These are phyloP conservation scores for Aspergillus homomorphus DNA, from an alignment of 495 filamentous ascomycete genomes.

Conservation along the genomic window DNA sequence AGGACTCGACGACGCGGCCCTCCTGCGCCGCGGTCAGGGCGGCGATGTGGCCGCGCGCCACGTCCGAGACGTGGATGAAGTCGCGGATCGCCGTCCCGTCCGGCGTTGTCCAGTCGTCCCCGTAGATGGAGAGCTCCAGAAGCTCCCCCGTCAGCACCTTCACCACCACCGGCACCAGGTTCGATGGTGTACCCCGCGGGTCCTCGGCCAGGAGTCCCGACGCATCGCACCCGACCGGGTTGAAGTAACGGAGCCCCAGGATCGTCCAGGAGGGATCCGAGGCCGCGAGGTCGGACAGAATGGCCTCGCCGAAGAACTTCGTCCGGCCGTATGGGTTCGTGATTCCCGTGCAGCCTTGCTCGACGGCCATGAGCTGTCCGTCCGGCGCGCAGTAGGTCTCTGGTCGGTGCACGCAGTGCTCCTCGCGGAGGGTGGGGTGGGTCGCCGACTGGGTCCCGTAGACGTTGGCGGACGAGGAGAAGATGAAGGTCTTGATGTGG, in stretches of 20 bases:
- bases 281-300: slow-evolving; percentile 53
- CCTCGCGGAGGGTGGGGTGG: slow-evolving; percentile 50
- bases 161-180: slow-evolving; percentile 57
- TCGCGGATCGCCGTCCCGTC: slow-evolving; percentile 57
- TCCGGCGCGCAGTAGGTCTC: slow-evolving; percentile 27
- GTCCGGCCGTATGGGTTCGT: slow-evolving; percentile 62
- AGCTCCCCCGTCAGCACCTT: slow-evolving; percentile 53
- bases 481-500: slow-evolving; percentile 60
- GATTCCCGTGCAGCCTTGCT: slow-evolving; percentile 48
- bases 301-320: slow-evolving; percentile 62
- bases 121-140: slow-evolving; percentile 52
- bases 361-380: slow-evolving; percentile 20
- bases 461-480: slow-evolving; percentile 62
- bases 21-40: slow-evolving; percentile 41
- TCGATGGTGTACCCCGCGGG: slow-evolving; percentile 54
- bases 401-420: slow-evolving; percentile 53
- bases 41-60: slow-evolving; percentile 60
- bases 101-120: slow-evolving; percentile 57
- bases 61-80: slow-evolving; percentile 58
- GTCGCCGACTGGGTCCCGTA: slow-evolving; percentile 53
- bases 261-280: slow-evolving; percentile 58
- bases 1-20: slow-evolving; percentile 31
- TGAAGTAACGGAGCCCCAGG: slow-evolving; percentile 62
- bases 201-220: slow-evolving; percentile 60
- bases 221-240: slow-evolving; percentile 61